A percentile compares a stretch with the other conserved stretches of the same genome.
phyloP scores from a whole-genome alignment of 2,329 filamentous ascomycete species.

The Fusarium phyllophilum region DNA sequence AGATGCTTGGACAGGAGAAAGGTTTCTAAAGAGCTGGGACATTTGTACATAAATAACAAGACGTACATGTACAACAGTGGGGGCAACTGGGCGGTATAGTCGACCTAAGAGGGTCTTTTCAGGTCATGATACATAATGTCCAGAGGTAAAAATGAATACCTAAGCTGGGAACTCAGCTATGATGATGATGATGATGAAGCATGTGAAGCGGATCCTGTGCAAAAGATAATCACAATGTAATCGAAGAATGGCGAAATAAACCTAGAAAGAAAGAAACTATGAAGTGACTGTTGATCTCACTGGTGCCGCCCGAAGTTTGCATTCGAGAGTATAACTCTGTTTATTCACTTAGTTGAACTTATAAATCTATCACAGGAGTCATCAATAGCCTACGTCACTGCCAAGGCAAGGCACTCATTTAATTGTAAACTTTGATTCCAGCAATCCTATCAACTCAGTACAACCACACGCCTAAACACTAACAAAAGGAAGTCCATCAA shows the following conservation, averaged over 20 bases:
- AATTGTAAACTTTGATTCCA: slow-evolving; percentile 42
- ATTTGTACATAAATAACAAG: slow-evolving; percentile 37
- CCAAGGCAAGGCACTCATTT: background rate
- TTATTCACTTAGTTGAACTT: background rate
- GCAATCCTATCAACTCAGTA: slow-evolving; percentile 39
- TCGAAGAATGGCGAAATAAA: background rate
- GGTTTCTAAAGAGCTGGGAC: slow-evolving; percentile 35
- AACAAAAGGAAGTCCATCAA: slow-evolving; percentile 38
- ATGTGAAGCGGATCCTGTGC: background rate
- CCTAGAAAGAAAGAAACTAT: background rate
- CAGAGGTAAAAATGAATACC: slow-evolving; percentile 10
- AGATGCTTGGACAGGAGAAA: slow-evolving; percentile 36
- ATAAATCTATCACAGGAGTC: too few species aligned
- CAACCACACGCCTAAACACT: slow-evolving; percentile 45
- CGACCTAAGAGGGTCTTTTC: slow-evolving; percentile 3
- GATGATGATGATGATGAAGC: slow-evolving; percentile 1
- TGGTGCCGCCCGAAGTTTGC: background rate
- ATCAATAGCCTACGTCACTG: background rate
- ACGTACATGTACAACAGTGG: slow-evolving; percentile 42
- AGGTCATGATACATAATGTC: slow-evolving; percentile 3
- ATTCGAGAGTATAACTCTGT: background rate
- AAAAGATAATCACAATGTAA: background rate
- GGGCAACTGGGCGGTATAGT: slow-evolving; percentile 1
- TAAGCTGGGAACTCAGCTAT: slow-evolving; percentile 20
- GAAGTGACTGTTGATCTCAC: background rate